phyloP scores from a whole-genome alignment of 192 early-diverging fungal species.

The Allomyces arbusculus region DNA sequence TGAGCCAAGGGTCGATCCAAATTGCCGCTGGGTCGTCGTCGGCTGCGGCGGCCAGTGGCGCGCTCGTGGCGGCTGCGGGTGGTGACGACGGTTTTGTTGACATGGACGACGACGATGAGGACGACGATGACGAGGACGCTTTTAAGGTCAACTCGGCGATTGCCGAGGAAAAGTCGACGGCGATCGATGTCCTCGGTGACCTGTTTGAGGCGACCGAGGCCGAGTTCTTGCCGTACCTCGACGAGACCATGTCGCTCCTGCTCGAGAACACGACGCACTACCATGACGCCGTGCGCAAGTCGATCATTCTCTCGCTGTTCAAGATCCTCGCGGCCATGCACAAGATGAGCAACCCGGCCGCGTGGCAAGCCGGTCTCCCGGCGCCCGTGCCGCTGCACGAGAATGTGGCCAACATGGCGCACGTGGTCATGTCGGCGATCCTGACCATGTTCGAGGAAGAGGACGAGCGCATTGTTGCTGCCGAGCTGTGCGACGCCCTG shows the following conservation, averaged over 20 bases:
- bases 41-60: neutral
- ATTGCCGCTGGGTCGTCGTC: neutral
- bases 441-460: conserved; percentile 14
- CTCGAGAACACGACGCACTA: conserved; percentile 15
- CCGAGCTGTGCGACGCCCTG: conserved; percentile 12
- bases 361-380: conserved; percentile 19
- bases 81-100: neutral
- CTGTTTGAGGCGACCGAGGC: conserved; percentile 16
- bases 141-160: conserved; percentile 13
- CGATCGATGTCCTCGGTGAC: conserved; percentile 19
- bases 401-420: conserved; percentile 13
- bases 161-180: conserved; percentile 25
- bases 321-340: conserved; percentile 15
- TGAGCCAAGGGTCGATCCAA: neutral
- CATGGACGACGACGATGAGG: conserved; percentile 12
- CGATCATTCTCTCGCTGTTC: conserved; percentile 10
- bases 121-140: conserved; percentile 9
- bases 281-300: conserved; percentile 17
- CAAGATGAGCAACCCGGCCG: conserved; percentile 12
- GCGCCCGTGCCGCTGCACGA: conserved; percentile 17
- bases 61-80: neutral
- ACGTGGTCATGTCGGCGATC: conserved; percentile 14
- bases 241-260: conserved; percentile 10
- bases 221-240: conserved; percentile 19
- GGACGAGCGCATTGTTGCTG: conserved; percentile 16